A percentile compares a stretch with the other conserved stretches of the same genome.
Evolutionary conservation across 257 asterid species (phyloP).

Genomic region (Thymus mandschuricus): DNA sequence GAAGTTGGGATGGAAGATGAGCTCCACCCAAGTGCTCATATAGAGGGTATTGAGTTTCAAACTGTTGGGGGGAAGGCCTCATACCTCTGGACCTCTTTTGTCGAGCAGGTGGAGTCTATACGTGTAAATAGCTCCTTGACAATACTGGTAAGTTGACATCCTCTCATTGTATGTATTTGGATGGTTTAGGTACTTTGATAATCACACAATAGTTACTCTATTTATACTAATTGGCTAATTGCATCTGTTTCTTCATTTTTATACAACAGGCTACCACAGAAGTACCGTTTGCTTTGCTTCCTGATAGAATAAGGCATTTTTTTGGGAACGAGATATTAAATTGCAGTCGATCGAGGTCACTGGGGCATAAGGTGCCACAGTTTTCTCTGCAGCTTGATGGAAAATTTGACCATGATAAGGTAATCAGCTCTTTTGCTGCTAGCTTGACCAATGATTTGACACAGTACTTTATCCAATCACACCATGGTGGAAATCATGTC

Average conservation of each 20-base stretch:
- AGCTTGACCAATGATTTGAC: constrained; percentile 74
- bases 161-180: constrained; percentile 26
- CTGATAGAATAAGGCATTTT: constrained; percentile 69
- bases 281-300: constrained; percentile 62
- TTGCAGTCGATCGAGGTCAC: constrained; percentile 44
- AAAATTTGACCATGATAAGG: constrained; percentile 55
- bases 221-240: constrained; percentile 33
- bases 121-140: constrained; percentile 70
- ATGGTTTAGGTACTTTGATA: constrained; percentile 16
- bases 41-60: constrained; percentile 38
- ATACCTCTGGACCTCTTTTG: constrained; percentile 81
- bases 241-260: constrained; percentile 2
- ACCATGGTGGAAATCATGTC: constrained; percentile 56
- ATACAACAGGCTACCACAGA: constrained; percentile 84
- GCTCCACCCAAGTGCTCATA: constrained; percentile 36
- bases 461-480: constrained; percentile 70
- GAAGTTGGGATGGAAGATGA: constrained; percentile 41
- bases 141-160: constrained; percentile 70
- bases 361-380: constrained; percentile 60
- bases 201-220: not conserved
- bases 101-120: constrained; percentile 84
- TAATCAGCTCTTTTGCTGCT: constrained; percentile 57
- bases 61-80: constrained; percentile 54
- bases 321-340: constrained; percentile 54
- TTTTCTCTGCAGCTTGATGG: constrained; percentile 73